phyloP scores from a whole-genome alignment of 2,329 filamentous ascomycete species.

The Fusarium chuoi region DNA sequence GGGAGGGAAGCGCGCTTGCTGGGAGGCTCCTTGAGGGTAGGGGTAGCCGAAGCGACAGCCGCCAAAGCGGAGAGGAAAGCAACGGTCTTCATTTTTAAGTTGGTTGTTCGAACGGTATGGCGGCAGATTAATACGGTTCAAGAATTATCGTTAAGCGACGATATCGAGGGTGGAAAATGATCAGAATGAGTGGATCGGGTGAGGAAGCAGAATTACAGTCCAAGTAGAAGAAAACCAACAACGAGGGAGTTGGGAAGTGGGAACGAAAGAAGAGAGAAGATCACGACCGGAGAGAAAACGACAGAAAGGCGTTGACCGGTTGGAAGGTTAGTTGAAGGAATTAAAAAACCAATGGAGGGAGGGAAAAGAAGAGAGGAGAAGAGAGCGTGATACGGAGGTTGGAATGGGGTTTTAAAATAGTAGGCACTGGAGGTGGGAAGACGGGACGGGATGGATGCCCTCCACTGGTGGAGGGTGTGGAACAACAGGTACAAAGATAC shows the following conservation, averaged over 20 bases:
- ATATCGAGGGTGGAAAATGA: slow-evolving; percentile 14
- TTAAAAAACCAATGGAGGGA: slow-evolving; percentile 27
- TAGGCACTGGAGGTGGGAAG: slow-evolving; percentile 1
- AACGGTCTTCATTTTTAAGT: slow-evolving; percentile 59
- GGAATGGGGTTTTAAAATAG: slow-evolving; percentile 42
- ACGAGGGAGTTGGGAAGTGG: slow-evolving; percentile 49
- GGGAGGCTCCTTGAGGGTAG: slow-evolving; percentile 62
- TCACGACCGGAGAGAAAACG: slow-evolving; percentile 21
- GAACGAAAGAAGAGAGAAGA: slow-evolving; percentile 42
- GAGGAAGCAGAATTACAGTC: slow-evolving; percentile 37
- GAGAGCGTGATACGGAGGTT: slow-evolving; percentile 29
- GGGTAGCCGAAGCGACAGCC: slow-evolving; percentile 59
- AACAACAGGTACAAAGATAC: not conserved
- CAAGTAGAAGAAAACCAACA: slow-evolving; percentile 47
- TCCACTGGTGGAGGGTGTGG: not conserved
- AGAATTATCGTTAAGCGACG: slow-evolving; percentile 14
- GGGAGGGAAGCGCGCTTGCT: slow-evolving; percentile 62
- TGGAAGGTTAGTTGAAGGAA: slow-evolving; percentile 33
- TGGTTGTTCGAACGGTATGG: slow-evolving; percentile 22
- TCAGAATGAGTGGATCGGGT: slow-evolving; percentile 36
- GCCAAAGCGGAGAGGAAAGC: slow-evolving; percentile 60
- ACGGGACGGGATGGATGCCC: not conserved
- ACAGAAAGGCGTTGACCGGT: slow-evolving; percentile 29
- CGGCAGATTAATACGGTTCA: slow-evolving; percentile 18
- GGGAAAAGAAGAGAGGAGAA: slow-evolving; percentile 33